Conservation (phyloP, 2,329 filamentous ascomycete genomes). For the Ophiostoma australiae region DNA sequence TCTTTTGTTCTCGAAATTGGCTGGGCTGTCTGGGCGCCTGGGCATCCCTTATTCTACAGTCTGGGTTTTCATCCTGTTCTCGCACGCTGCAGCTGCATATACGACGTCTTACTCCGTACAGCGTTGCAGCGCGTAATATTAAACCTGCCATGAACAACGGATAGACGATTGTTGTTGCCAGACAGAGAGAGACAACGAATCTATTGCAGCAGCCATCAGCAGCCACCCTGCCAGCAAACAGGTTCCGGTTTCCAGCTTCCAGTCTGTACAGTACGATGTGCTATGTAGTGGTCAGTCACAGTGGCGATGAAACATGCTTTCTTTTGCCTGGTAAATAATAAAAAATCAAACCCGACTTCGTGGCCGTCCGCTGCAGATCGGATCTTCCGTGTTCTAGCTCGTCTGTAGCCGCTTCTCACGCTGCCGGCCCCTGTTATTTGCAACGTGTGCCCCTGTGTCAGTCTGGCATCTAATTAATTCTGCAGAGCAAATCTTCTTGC, state of each 20-base stretch:
- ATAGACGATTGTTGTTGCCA: no score
- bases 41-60: background rate
- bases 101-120: background rate
- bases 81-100: background rate
- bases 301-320: slow-evolving; percentile 3
- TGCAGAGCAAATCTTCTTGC: no score
- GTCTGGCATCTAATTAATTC: background rate
- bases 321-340: background rate
- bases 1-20: background rate
- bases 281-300: no score
- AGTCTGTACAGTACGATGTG: no score
- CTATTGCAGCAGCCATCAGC: background rate
- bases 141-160: background rate
- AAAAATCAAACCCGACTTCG: background rate
- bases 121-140: background rate
- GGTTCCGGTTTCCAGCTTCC: background rate
- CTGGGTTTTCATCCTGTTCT: background rate
- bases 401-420: background rate
- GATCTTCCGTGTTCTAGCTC: slow-evolving; percentile 1
- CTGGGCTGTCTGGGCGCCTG: slow-evolving; percentile 1
- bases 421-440: background rate
- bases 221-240: background rate
- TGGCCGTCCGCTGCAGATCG: background rate
- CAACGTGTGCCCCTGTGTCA: background rate
- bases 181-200: background rate